These are phyloP conservation scores for Ogataea naganishii DNA, from an alignment of 805 yeast genomes.

Conservation along the genomic window DNA sequence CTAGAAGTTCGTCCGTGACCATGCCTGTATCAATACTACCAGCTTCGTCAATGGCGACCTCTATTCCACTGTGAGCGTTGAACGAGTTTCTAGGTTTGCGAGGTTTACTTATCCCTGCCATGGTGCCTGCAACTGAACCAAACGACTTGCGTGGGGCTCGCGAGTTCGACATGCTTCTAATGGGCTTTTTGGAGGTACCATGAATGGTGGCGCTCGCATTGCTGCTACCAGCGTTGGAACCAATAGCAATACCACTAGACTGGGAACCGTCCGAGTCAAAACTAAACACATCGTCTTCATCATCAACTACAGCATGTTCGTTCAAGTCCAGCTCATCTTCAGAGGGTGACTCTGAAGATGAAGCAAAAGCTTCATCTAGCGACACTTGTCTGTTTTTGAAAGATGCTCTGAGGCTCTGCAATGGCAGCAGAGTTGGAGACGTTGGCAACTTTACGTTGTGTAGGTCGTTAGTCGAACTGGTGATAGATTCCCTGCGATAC, in stretches of 20 bases:
- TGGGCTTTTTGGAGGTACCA: background rate
- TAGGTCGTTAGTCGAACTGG: slow-evolving; percentile 33
- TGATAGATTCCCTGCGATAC: slow-evolving; percentile 42
- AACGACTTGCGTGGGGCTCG: slow-evolving; percentile 6
- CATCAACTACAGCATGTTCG: slow-evolving; percentile 34
- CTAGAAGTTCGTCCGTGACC: slow-evolving; percentile 16
- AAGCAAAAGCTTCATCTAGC: slow-evolving; percentile 29
- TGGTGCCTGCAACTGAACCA: slow-evolving; percentile 11
- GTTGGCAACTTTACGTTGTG: slow-evolving; percentile 39
- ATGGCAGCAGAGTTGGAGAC: slow-evolving; percentile 23
- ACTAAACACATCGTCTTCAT: slow-evolving; percentile 23
- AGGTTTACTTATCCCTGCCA: slow-evolving; percentile 25
- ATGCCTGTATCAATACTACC: slow-evolving; percentile 15
- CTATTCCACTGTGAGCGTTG: slow-evolving; percentile 21
- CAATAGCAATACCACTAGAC: too few species aligned
- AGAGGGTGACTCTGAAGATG: slow-evolving; percentile 21
- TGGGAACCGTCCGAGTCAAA: slow-evolving; percentile 17
- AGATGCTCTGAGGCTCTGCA: slow-evolving; percentile 21
- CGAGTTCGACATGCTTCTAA: slow-evolving; percentile 1
- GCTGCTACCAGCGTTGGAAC: too few species aligned
- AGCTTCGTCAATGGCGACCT: slow-evolving; percentile 22
- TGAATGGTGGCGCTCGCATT: background rate
- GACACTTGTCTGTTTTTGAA: slow-evolving; percentile 20
- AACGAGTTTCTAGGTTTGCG: slow-evolving; percentile 25
- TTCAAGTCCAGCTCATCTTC: slow-evolving; percentile 25